Evolutionary conservation across 1,284 basidiomycete species (phyloP).

Genomic region (Tylopilus orsonianus): DNA sequence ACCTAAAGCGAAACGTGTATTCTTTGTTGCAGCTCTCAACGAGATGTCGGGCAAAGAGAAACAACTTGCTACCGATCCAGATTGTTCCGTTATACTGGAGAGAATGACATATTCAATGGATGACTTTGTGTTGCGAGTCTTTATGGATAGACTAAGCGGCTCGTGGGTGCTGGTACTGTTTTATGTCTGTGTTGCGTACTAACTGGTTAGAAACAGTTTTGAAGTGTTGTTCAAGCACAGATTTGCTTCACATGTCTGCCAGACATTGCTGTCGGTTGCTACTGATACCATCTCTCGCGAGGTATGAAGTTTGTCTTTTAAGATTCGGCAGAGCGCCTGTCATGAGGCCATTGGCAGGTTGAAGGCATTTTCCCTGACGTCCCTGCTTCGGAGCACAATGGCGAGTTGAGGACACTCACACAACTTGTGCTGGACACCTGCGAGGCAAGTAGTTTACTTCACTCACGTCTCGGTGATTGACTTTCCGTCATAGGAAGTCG

Average conservation of each 20-base stretch:
- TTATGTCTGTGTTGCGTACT: constrained; percentile 2
- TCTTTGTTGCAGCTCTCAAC: constrained; percentile 80
- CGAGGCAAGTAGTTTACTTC: constrained; percentile 49
- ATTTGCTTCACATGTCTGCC: constrained; percentile 91
- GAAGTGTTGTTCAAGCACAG: constrained; percentile 73
- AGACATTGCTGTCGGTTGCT: constrained; percentile 78
- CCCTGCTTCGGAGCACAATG: constrained; percentile 51
- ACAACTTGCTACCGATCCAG: constrained; percentile 87
- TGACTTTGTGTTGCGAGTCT: constrained; percentile 87
- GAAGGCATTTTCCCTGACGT: constrained; percentile 59
- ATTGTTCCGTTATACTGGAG: constrained; percentile 86
- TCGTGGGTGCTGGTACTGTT: constrained; percentile 58
- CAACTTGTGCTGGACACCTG: constrained; percentile 64
- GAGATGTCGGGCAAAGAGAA: constrained; percentile 88
- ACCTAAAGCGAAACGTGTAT: constrained; percentile 70
- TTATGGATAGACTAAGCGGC: constrained; percentile 81
- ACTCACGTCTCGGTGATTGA: constrained; percentile 4
- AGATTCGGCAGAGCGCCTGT: constrained; percentile 2
- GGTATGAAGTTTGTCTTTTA: constrained; percentile 41
- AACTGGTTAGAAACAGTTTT: constrained; percentile 45
- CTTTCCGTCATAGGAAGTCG: constrained; percentile 57
- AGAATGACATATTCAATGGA: constrained; percentile 90
- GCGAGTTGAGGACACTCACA: constrained; percentile 73
- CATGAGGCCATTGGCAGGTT: constrained; percentile 41
- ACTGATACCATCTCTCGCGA: constrained; percentile 80